Conservation (phyloP, 805 yeast species). For the Teunomyces tritomae region DNA sequence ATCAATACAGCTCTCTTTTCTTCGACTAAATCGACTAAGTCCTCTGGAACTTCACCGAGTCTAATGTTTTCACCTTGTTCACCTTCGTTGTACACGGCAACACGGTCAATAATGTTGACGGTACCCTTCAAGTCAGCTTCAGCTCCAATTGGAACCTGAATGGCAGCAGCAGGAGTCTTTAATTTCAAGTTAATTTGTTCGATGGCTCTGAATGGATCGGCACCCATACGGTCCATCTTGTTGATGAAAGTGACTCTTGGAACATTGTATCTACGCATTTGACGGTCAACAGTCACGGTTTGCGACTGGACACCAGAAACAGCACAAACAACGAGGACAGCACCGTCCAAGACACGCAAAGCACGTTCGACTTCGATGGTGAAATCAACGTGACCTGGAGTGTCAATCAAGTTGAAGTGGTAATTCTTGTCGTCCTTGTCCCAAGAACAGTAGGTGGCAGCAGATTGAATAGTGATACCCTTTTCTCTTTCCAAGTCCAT, state of each 20-base stretch:
- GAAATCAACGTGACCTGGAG: slow-evolving; percentile 98
- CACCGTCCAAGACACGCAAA: slow-evolving; percentile 96
- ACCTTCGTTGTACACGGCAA: slow-evolving; percentile 87
- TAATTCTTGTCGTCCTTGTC: slow-evolving; percentile 63
- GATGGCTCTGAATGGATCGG: slow-evolving; percentile 93
- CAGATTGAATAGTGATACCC: slow-evolving; percentile 98
- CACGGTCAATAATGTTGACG: slow-evolving; percentile 86
- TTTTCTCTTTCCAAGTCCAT: slow-evolving; percentile 98
- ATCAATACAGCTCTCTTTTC: slow-evolving; percentile 84
- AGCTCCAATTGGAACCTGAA: slow-evolving; percentile 96
- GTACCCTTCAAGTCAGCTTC: slow-evolving; percentile 84
- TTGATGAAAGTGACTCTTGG: slow-evolving; percentile 95
- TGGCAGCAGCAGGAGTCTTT: slow-evolving; percentile 93
- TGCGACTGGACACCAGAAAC: slow-evolving; percentile 98
- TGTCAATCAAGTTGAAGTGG: slow-evolving; percentile 93
- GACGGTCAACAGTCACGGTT: slow-evolving; percentile 97
- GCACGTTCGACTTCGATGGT: slow-evolving; percentile 99
- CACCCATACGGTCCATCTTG: slow-evolving; percentile 99
- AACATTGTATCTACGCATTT: slow-evolving; percentile 96
- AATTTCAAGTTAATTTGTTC: slow-evolving; percentile 86
- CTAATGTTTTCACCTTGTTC: slow-evolving; percentile 80
- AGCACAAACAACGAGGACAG: slow-evolving; percentile 97
- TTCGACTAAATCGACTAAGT: slow-evolving; percentile 76
- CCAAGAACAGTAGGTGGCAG: slow-evolving; percentile 98
- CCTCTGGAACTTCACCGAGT: slow-evolving; percentile 66